Evolutionary conservation across 129 eudicot species (phyloP).

Genomic region (Saussurea involucrata): DNA sequence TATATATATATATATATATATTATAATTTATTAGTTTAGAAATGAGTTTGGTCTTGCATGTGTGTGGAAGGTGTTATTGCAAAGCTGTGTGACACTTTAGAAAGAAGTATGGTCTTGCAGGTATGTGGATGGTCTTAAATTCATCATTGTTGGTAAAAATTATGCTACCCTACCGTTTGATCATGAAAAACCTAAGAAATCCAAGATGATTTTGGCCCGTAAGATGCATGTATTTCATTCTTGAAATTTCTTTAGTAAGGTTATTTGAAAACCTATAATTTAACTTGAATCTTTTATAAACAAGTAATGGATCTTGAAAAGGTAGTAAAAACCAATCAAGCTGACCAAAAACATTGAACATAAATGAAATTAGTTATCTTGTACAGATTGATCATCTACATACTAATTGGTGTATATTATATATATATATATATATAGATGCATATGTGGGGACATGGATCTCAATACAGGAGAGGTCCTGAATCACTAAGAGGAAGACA

Average conservation of each 20-base stretch:
- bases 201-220: not conserved
- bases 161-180: not conserved
- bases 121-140: too few relatives aligned
- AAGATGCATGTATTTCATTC: not conserved
- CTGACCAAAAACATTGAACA: not conserved
- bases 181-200: not conserved
- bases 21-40: too few relatives aligned
- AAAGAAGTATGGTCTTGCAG: too few relatives aligned
- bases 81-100: too few relatives aligned
- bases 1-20: slow-evolving; percentile 71
- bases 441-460: slow-evolving; percentile 99
- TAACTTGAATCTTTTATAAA: not conserved
- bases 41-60: too few relatives aligned
- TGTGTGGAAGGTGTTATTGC: too few relatives aligned
- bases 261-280: not conserved
- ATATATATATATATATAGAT: slow-evolving; percentile 30
- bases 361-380: not conserved
- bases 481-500: slow-evolving; percentile 69
- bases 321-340: not conserved
- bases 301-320: not conserved
- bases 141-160: not conserved
- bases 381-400: slow-evolving; percentile 6
- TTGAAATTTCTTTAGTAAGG: not conserved
- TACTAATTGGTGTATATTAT: not conserved
- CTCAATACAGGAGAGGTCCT: slow-evolving; percentile 75